These are phyloP conservation scores for Saposhnikovia divaricata DNA, from an alignment of 129 eudicot genomes.

Conservation along the genomic window DNA sequence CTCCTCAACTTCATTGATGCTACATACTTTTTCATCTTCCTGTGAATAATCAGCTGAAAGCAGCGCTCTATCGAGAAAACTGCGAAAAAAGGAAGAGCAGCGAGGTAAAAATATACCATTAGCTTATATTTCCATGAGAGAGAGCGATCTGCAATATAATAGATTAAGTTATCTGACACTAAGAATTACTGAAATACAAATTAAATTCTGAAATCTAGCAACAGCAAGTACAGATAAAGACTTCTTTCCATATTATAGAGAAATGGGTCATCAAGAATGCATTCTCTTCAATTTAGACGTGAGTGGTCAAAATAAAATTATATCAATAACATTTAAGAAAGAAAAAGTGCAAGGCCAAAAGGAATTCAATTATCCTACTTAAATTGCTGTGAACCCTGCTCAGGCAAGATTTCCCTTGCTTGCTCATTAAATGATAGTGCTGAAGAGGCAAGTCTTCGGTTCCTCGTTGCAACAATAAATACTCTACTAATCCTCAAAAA, in stretches of 20 bases:
- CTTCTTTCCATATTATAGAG: not conserved
- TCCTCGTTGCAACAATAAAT: constrained; percentile 30
- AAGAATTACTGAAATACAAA: not conserved
- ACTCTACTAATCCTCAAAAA: constrained; percentile 34
- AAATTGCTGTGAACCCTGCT: constrained; percentile 4
- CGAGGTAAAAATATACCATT: not conserved
- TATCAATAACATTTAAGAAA: not conserved
- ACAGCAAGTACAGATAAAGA: not conserved
- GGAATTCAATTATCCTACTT: not conserved
- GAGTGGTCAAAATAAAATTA: not conserved
- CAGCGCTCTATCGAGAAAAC: constrained; percentile 57
- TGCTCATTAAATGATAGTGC: not conserved
- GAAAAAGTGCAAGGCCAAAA: not conserved
- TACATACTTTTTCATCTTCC: constrained; percentile 24
- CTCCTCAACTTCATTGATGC: constrained; percentile 45
- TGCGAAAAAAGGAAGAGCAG: not conserved
- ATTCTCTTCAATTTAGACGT: not conserved
- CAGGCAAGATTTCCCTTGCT: not conserved
- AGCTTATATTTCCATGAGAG: not conserved
- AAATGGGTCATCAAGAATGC: not conserved
- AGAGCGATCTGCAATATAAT: not conserved
- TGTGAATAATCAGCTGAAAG: constrained; percentile 20
- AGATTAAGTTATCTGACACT: not conserved
- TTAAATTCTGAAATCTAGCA: not conserved
- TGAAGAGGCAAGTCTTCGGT: constrained; percentile 16